A percentile compares a stretch with the other conserved stretches of the same genome.
Evolutionary conservation across 23 red algal genomes (phyloP).

Genomic region (Gracilariopsis chorda): DNA sequence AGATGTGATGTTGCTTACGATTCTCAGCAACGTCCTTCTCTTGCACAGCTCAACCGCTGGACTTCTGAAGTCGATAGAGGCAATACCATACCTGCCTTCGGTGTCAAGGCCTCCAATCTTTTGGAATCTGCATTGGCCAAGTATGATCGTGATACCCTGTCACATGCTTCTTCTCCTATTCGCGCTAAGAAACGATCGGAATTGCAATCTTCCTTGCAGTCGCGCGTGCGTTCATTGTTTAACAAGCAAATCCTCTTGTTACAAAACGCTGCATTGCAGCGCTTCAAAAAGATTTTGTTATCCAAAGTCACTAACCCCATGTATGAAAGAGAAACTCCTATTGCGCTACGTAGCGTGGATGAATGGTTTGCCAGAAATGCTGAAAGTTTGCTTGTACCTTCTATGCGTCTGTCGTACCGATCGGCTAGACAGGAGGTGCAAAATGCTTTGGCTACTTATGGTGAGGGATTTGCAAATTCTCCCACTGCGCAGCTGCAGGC

Average conservation of each 20-base stretch:
- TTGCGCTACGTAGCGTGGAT: slow-evolving; percentile 64
- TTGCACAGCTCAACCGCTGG: slow-evolving; percentile 78
- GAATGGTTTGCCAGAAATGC: slow-evolving; percentile 89
- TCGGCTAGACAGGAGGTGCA: slow-evolving; percentile 73
- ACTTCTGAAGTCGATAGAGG: slow-evolving; percentile 83
- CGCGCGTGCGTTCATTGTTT: slow-evolving; percentile 78
- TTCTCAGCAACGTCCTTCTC: slow-evolving; percentile 46
- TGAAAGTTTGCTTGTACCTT: slow-evolving; percentile 80
- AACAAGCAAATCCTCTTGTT: slow-evolving; percentile 91
- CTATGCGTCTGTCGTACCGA: slow-evolving; percentile 83
- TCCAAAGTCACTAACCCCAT: slow-evolving; percentile 59
- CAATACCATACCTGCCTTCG: slow-evolving; percentile 60
- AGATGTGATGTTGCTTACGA: slow-evolving; percentile 84
- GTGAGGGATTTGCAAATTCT: slow-evolving; percentile 76
- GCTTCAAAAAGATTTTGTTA: slow-evolving; percentile 87
- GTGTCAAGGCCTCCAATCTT: slow-evolving; percentile 72
- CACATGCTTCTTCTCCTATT: slow-evolving; percentile 67
- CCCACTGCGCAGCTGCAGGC: slow-evolving; percentile 94
- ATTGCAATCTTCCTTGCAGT: slow-evolving; percentile 67
- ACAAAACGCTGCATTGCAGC: slow-evolving; percentile 77
- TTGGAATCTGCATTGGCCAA: slow-evolving; percentile 60
- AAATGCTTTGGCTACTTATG: slow-evolving; percentile 73
- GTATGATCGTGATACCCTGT: slow-evolving; percentile 77
- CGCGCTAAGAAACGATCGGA: slow-evolving; percentile 80
- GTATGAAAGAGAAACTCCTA: slow-evolving; percentile 62